Percentiles rank a stretch among this genome's conserved stretches.
These are phyloP conservation scores for Phytophthora boehmeriae DNA, from an alignment of 352 stramenopile genomes.

Conservation along the genomic window DNA sequence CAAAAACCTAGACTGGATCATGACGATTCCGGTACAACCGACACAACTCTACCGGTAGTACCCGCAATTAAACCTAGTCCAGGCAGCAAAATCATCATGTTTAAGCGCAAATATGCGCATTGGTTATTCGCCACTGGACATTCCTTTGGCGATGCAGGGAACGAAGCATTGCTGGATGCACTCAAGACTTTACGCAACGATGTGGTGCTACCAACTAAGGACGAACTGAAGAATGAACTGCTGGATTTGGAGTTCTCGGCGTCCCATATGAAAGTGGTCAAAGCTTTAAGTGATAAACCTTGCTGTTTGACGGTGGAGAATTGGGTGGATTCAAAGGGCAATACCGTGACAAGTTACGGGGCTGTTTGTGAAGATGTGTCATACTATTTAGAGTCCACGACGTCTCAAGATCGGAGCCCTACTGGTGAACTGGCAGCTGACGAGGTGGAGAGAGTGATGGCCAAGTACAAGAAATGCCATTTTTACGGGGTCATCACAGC, in stretches of 20 bases:
- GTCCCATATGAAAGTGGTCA: slow-evolving; percentile 49
- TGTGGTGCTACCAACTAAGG: slow-evolving; percentile 44
- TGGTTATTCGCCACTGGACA: slow-evolving; percentile 71
- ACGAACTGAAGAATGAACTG: slow-evolving; percentile 71
- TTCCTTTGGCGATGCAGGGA: slow-evolving; percentile 52
- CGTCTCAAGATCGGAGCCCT: slow-evolving; percentile 8
- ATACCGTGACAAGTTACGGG: slow-evolving; percentile 50
- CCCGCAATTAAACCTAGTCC: slow-evolving; percentile 27
- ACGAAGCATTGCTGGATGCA: slow-evolving; percentile 46
- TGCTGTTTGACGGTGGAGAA: slow-evolving; percentile 67
- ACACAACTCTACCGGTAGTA: neutral
- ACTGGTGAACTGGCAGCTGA: slow-evolving; percentile 42
- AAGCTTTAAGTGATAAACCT: slow-evolving; percentile 48
- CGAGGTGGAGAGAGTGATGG: slow-evolving; percentile 55
- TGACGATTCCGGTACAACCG: neutral
- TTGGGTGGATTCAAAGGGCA: slow-evolving; percentile 49
- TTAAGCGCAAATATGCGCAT: slow-evolving; percentile 68
- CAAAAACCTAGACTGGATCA: slow-evolving; percentile 9
- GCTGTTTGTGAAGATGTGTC: slow-evolving; percentile 39
- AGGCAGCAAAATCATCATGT: slow-evolving; percentile 54
- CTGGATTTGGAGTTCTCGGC: slow-evolving; percentile 57
- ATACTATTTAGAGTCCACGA: slow-evolving; percentile 56
- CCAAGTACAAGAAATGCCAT: slow-evolving; percentile 55
- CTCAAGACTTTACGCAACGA: slow-evolving; percentile 49
- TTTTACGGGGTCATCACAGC: slow-evolving; percentile 61